phyloP scores from a whole-genome alignment of 257 asterid species.

The Salvia miltiorrhiza region DNA sequence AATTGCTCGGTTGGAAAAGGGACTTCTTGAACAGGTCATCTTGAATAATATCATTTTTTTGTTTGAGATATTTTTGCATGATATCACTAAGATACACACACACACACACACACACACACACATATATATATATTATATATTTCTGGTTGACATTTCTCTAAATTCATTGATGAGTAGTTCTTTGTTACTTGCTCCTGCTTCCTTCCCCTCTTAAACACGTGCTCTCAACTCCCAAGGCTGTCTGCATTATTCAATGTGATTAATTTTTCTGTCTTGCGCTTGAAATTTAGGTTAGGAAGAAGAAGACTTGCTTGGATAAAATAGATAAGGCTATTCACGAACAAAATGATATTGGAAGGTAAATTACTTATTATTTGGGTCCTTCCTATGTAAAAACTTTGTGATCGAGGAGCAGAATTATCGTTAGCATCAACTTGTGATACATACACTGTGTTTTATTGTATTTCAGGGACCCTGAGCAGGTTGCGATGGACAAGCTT shows the following conservation, averaged over 20 bases:
- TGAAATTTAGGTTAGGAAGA: slow-evolving; percentile 51
- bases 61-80: not conserved
- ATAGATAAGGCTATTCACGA: slow-evolving; percentile 56
- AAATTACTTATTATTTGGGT: slow-evolving; percentile 19
- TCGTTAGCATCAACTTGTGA: slow-evolving; percentile 12
- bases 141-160: not conserved
- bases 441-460: slow-evolving; percentile 8
- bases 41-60: not conserved
- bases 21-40: slow-evolving; percentile 69
- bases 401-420: not conserved
- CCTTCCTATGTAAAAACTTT: slow-evolving; percentile 12
- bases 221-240: not conserved
- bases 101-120: no score
- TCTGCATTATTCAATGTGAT: slow-evolving; percentile 3
- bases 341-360: slow-evolving; percentile 52
- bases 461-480: slow-evolving; percentile 76
- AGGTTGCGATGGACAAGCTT: slow-evolving; percentile 80
- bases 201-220: not conserved
- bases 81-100: slow-evolving; percentile 4
- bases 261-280: slow-evolving; percentile 23
- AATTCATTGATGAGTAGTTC: not conserved
- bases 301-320: slow-evolving; percentile 57
- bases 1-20: slow-evolving; percentile 56
- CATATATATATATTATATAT: not conserved
- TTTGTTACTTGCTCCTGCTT: not conserved